phyloP scores from a whole-genome alignment of 78 protist species.

The Anaeramoeba flamelloides region DNA sequence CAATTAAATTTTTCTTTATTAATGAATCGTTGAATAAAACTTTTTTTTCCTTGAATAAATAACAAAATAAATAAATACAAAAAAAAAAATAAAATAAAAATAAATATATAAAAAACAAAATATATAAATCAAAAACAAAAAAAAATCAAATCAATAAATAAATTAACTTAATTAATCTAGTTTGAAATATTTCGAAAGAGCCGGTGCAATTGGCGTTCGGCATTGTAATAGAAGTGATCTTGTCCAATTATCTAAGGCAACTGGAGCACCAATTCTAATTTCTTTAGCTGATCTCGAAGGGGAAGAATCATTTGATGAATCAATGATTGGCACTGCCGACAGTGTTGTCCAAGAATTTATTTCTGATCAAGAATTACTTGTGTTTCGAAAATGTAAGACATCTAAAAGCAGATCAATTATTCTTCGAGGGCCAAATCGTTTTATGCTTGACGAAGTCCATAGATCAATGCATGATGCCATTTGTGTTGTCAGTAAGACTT shows the following conservation, averaged over 20 bases:
- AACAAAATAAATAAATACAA: no score
- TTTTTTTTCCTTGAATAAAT: no score
- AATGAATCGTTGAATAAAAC: no score
- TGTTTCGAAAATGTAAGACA: background rate
- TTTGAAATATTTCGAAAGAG: no score
- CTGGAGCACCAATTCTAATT: background rate
- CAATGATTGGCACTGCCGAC: background rate
- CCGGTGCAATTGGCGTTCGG: no score
- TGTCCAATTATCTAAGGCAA: background rate
- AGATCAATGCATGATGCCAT: constrained; percentile 91
- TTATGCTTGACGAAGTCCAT: constrained; percentile 59
- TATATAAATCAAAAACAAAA: no score
- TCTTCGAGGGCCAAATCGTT: background rate
- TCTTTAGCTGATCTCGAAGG: background rate
- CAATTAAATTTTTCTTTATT: no score
- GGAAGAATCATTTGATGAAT: background rate
- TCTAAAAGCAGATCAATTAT: background rate
- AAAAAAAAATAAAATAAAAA: no score
- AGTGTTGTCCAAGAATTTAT: background rate
- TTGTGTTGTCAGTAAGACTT: constrained; percentile 77
- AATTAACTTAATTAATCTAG: no score
- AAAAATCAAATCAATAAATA: no score
- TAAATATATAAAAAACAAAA: no score
- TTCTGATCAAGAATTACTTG: background rate
- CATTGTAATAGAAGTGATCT: no score